Conservation (phyloP, 371 early-diverging fungal genomes). For the Syncephalastrum contaminatum region DNA sequence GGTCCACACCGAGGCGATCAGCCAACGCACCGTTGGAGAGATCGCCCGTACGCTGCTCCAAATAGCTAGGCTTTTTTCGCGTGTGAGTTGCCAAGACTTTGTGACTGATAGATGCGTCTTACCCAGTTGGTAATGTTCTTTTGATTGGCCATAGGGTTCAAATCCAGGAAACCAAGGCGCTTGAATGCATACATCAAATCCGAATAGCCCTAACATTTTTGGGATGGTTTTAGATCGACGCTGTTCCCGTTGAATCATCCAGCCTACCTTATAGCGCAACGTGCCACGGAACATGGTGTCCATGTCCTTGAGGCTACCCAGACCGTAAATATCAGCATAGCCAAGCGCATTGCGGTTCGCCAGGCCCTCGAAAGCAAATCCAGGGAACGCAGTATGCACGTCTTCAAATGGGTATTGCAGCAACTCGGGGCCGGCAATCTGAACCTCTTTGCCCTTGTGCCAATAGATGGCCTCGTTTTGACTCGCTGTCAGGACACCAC, state of each 20-base stretch:
- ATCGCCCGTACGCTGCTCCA: not conserved
- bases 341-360: slow-evolving; percentile 81
- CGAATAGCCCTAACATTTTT: slow-evolving; percentile 52
- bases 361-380: slow-evolving; percentile 82
- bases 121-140: slow-evolving; percentile 46
- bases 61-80: too few relatives aligned
- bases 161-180: slow-evolving; percentile 55
- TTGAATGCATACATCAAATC: slow-evolving; percentile 63
- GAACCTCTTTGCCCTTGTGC: slow-evolving; percentile 64
- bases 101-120: slow-evolving; percentile 1
- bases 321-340: slow-evolving; percentile 66
- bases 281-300: slow-evolving; percentile 89
- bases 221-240: not conserved
- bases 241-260: not conserved
- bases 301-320: slow-evolving; percentile 64
- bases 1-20: slow-evolving; percentile 44
- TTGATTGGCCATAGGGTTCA: slow-evolving; percentile 21
- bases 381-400: slow-evolving; percentile 72
- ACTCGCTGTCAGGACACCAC: slow-evolving; percentile 84
- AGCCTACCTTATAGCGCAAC: slow-evolving; percentile 65
- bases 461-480: slow-evolving; percentile 82
- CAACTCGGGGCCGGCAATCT: slow-evolving; percentile 75
- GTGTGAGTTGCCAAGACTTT: too few relatives aligned
- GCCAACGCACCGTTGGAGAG: slow-evolving; percentile 32
- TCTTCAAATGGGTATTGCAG: slow-evolving; percentile 63